phyloP scores from a whole-genome alignment of 2,329 filamentous ascomycete species.

The Paraconiothyrium brasiliense region DNA sequence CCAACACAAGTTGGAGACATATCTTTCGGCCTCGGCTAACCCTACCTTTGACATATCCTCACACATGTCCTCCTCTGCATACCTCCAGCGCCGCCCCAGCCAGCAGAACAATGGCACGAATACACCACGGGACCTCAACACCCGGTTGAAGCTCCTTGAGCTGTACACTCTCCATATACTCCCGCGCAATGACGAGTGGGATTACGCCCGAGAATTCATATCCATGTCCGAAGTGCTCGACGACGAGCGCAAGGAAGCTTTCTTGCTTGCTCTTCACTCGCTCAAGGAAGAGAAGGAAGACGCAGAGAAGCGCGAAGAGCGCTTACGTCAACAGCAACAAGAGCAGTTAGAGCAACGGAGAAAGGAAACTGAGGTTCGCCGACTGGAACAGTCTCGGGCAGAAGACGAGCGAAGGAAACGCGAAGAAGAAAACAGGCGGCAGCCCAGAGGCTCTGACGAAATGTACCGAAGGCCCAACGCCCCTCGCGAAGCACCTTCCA shows the following conservation, averaged over 20 bases:
- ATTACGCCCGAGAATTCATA: slow-evolving; percentile 93
- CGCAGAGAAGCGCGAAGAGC: slow-evolving; percentile 69
- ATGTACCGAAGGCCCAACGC: slow-evolving; percentile 30
- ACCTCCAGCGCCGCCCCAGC: slow-evolving; percentile 43
- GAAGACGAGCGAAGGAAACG: slow-evolving; percentile 53
- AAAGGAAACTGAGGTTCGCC: slow-evolving; percentile 50
- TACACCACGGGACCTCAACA: slow-evolving; percentile 83
- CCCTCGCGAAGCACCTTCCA: slow-evolving; percentile 33
- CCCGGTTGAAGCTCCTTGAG: slow-evolving; percentile 90
- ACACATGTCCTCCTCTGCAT: slow-evolving; percentile 63
- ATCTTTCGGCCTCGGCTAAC: slow-evolving; percentile 78
- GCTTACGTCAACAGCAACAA: slow-evolving; percentile 69
- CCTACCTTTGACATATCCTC: slow-evolving; percentile 77
- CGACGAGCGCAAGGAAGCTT: slow-evolving; percentile 89
- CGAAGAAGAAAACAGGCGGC: slow-evolving; percentile 49
- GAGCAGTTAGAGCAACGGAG: slow-evolving; percentile 63
- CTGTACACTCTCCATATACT: slow-evolving; percentile 95
- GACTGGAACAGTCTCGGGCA: slow-evolving; percentile 51
- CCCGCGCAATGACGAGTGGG: slow-evolving; percentile 94
- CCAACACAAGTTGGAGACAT: slow-evolving; percentile 87
- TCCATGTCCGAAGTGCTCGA: slow-evolving; percentile 85
- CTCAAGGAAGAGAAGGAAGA: slow-evolving; percentile 84
- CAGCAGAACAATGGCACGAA: slow-evolving; percentile 70
- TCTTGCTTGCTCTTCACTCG: slow-evolving; percentile 83
- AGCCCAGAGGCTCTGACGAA: slow-evolving; percentile 45